Conservation (phyloP, 257 asterid genomes). For the Nicotiana otophora region DNA sequence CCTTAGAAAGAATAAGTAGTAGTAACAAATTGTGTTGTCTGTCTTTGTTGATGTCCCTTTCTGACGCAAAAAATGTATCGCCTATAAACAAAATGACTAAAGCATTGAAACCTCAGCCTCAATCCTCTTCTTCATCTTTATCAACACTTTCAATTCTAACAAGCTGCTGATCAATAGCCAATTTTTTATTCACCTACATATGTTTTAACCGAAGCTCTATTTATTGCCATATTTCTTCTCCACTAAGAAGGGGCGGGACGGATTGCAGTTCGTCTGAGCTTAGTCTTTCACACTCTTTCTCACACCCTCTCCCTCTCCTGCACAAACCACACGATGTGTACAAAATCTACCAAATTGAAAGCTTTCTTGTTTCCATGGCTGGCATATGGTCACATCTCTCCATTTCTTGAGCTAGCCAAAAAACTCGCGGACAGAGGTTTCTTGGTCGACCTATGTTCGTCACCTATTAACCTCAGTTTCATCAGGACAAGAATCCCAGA, state of each 20-base stretch:
- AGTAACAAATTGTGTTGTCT: neutral
- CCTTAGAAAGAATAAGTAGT: neutral
- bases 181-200: neutral
- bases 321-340: neutral
- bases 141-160: neutral
- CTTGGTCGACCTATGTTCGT: conserved; percentile 27
- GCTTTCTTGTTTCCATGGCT: conserved; percentile 49
- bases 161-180: neutral
- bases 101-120: neutral
- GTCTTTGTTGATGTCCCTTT: neutral
- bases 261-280: neutral
- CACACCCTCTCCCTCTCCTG: neutral
- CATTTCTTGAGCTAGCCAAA: conserved; percentile 48
- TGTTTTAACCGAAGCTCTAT: neutral
- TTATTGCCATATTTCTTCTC: neutral
- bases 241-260: neutral
- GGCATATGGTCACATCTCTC: conserved; percentile 55
- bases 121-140: neutral
- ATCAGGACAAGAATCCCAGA: conserved; percentile 25
- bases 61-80: neutral
- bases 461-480: conserved; percentile 37
- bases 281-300: neutral
- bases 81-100: neutral
- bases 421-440: conserved; percentile 28
- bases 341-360: neutral